Base-by-base conservation (phyloP, 768 basidiomycete genomes). In the Mycena kentingensis region DNA sequence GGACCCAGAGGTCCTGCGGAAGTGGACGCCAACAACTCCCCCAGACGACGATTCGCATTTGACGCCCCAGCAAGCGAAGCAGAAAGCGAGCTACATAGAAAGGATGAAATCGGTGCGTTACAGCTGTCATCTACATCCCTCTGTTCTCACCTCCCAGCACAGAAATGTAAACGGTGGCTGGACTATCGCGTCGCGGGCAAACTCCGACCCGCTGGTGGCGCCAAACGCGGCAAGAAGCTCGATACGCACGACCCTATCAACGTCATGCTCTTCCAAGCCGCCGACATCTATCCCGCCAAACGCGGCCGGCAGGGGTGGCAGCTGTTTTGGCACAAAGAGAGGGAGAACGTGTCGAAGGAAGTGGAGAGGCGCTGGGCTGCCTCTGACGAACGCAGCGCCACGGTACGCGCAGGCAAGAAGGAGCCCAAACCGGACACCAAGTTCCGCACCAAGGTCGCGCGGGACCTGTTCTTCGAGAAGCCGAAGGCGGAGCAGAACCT, bases 301-400 rank as follows among this genome's bases (percentile, higher is more conserved):
- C 41, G 41, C 7, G 12, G 5, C 8, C 41, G 5, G 5, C 41
- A 42, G 19, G 41, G 41, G 22, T 42, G 5, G 6, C 41, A 42
- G 21, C 41, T 24, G 41, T 42, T 42, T 24, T 42, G 41, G 41
- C 41, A 42, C 41, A 24, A 42, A n/a, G 41, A 42, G 25, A 19
- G 26, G 41, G 26, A 19, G 41, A 42, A 19, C 11, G 21, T 42
- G 7, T 19, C 22, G 19, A 24, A 5, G 7, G 41, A 42, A 24
- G 41, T 42, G 7, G 7, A 7, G 11, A 5, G 25, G 8, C 24
- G 6, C 10, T 42, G 41, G 41, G 22, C 41, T 11, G 12, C 11
- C 5, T 42, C 41, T 5, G 10, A 19, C 5, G 41, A 42, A 26
- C 11, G 41, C 22, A n/a, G 5, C 5, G 18, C 36, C 11, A 18